Conservation (phyloP, 148 eudicot species). For the Rhododendron kiyosumense region DNA sequence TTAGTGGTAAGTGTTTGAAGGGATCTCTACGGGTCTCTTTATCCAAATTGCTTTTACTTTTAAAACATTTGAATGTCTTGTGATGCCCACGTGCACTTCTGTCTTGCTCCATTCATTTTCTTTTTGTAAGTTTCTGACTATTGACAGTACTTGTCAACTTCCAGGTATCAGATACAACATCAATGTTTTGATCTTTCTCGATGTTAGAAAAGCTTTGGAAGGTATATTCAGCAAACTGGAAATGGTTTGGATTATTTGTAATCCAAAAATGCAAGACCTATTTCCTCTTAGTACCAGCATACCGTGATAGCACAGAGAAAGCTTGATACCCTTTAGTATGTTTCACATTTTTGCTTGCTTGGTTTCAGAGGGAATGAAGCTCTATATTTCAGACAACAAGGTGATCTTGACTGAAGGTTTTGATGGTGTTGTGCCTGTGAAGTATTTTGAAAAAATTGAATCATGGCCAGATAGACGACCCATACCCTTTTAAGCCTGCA, state of each 20-base stretch:
- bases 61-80: neutral
- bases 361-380: constrained; percentile 81
- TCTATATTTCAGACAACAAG: constrained; percentile 77
- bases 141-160: constrained; percentile 13
- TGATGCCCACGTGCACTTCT: neutral
- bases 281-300: neutral
- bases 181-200: constrained; percentile 61
- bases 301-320: neutral
- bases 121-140: neutral
- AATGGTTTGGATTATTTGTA: neutral
- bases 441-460: constrained; percentile 65
- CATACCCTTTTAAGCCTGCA: constrained; percentile 31
- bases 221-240: constrained; percentile 34
- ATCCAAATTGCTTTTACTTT: neutral
- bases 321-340: neutral
- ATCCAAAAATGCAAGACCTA: neutral
- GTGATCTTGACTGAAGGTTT: constrained; percentile 94
- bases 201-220: constrained; percentile 80
- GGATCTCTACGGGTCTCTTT: neutral
- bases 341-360: neutral
- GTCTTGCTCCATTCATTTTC: neutral
- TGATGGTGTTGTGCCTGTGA: constrained; percentile 76
- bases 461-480: constrained; percentile 70
- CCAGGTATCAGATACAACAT: constrained; percentile 82
- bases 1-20: constrained; percentile 55